A percentile compares a stretch with the other conserved stretches of the same genome.
Conservation (phyloP, 202 grass and related monocot species). For the Carex arenaria region DNA sequence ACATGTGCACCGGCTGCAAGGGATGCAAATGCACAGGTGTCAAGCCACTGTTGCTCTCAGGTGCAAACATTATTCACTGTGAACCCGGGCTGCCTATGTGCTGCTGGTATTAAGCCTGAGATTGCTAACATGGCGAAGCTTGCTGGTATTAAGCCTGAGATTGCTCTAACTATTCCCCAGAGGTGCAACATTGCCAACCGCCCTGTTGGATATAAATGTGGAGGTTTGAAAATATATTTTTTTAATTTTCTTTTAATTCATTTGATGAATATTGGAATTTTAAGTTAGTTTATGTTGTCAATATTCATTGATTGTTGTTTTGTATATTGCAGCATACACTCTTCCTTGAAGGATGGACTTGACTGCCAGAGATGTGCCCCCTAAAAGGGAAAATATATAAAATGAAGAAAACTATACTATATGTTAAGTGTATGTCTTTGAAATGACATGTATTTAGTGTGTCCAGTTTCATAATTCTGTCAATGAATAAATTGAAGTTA, state of each 20-base stretch:
- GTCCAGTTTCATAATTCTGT: neutral
- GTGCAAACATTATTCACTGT: constrained; percentile 37
- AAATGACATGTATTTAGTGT: neutral
- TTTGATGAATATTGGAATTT: neutral
- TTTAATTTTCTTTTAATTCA: neutral
- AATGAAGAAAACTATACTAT: neutral
- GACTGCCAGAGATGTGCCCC: neutral
- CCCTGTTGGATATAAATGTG: constrained; percentile 75
- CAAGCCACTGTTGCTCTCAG: constrained; percentile 50
- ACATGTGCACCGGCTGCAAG: constrained; percentile 52
- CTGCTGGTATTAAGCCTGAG: neutral
- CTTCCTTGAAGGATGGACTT: constrained; percentile 43
- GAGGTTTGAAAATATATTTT: constrained; percentile 26
- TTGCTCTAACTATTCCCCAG: constrained; percentile 82
- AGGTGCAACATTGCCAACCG: constrained; percentile 65
- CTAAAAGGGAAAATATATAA: neutral
- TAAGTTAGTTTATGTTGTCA: constrained; percentile 13
- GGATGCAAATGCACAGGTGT: constrained; percentile 40
- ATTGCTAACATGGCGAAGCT: constrained; percentile 47
- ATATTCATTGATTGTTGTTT: constrained; percentile 12
- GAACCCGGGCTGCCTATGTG: constrained; percentile 59
- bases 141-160: constrained; percentile 57
- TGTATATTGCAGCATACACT: constrained; percentile 40
- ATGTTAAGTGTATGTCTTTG: neutral
- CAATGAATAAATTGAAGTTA: constrained; percentile 9